phyloP scores from a whole-genome alignment of 2,329 filamentous ascomycete species.

The Colletotrichum sp. region DNA sequence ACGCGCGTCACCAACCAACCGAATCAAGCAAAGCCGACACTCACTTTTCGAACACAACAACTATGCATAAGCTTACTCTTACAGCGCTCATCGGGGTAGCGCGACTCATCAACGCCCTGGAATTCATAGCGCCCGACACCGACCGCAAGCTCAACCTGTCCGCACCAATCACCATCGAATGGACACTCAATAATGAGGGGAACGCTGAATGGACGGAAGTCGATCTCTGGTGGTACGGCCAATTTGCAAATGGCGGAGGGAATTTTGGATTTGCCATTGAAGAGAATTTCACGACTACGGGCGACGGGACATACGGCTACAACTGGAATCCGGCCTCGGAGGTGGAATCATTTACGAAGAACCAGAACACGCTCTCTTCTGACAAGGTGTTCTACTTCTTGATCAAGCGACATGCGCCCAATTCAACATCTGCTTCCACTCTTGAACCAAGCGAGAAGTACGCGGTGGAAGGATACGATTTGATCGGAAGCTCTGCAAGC shows the following conservation, averaged over 20 bases:
- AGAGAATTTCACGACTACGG: neutral
- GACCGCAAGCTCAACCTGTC: neutral
- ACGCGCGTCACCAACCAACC: neutral
- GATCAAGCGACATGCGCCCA: neutral
- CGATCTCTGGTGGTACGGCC: neutral
- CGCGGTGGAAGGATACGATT: neutral
- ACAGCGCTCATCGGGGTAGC: neutral
- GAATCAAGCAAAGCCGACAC: neutral
- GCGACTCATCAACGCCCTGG: neutral
- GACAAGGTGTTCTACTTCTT: neutral
- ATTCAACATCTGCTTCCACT: neutral
- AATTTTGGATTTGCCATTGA: neutral
- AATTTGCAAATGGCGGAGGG: neutral
- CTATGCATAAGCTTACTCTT: neutral
- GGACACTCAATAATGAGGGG: neutral
- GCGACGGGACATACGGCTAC: neutral
- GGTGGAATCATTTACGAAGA: neutral
- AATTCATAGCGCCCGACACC: neutral
- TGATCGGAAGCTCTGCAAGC: neutral
- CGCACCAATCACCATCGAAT: neutral
- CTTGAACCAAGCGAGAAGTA: neutral
- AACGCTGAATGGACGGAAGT: neutral
- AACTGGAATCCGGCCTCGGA: neutral
- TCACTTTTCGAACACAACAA: neutral
- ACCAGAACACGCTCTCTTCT: neutral